These are phyloP conservation scores for Boletellus ananiceps DNA, from an alignment of 768 basidiomycete species.

Conservation along the genomic window DNA sequence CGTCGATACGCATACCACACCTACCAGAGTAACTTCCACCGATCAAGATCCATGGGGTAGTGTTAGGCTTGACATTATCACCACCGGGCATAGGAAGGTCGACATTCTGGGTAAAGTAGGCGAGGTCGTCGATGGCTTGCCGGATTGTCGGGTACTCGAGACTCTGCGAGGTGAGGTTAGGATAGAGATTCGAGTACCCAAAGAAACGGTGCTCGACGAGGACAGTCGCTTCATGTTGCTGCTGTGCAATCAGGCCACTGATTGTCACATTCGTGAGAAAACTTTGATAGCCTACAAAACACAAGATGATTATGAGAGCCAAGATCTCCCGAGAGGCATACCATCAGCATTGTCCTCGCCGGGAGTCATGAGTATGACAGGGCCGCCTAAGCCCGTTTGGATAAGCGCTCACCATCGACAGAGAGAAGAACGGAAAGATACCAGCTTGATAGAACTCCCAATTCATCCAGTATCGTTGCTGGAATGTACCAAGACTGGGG, in stretches of 20 bases:
- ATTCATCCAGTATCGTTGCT: conserved; percentile 69
- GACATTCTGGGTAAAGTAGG: conserved; percentile 63
- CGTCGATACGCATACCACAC: no score
- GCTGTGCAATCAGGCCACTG: conserved; percentile 61
- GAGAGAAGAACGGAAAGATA: conserved; percentile 9
- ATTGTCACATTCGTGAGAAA: conserved; percentile 65
- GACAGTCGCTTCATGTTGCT: conserved; percentile 58
- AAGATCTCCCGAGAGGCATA: background rate
- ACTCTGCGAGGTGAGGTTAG: conserved; percentile 55
- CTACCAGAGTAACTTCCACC: conserved; percentile 41
- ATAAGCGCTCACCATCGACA: background rate
- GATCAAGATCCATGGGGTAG: conserved; percentile 39
- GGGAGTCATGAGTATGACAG: conserved; percentile 33
- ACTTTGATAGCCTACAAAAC: conserved; percentile 28
- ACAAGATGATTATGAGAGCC: background rate
- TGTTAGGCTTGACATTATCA: conserved; percentile 51
- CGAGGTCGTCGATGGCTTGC: conserved; percentile 71
- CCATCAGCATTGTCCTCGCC: conserved; percentile 57
- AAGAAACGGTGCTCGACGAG: conserved; percentile 73
- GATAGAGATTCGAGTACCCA: conserved; percentile 67
- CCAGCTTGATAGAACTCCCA: conserved; percentile 61
- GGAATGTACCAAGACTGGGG: conserved; percentile 67
- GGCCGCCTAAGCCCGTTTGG: background rate
- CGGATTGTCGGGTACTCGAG: conserved; percentile 61
- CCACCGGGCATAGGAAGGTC: conserved; percentile 65